A percentile compares a stretch with the other conserved stretches of the same genome.
Evolutionary conservation across 2,329 filamentous ascomycete species (phyloP).

Genomic region (Aspergillus udagawae): DNA sequence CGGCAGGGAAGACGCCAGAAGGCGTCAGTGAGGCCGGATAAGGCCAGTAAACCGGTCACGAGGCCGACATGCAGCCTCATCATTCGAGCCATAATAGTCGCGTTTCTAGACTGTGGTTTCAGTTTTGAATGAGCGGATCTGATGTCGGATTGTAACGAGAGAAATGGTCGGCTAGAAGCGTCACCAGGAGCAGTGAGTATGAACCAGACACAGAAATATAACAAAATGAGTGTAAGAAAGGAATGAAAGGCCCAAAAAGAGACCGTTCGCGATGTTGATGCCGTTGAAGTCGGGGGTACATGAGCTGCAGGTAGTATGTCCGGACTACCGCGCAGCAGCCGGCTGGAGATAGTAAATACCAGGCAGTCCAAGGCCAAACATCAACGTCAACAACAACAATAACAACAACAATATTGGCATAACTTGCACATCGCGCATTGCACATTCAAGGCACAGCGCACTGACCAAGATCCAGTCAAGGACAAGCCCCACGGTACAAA

Average conservation of each 20-base stretch:
- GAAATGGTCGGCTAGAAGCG: slow-evolving; percentile 12
- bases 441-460: neutral
- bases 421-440: neutral
- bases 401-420: neutral
- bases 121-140: slow-evolving; percentile 12
- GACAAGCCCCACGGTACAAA: neutral
- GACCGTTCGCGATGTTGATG: neutral
- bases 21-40: slow-evolving; percentile 48
- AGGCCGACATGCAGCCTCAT: slow-evolving; percentile 17
- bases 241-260: neutral
- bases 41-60: slow-evolving; percentile 26
- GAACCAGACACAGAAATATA: neutral
- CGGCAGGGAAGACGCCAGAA: slow-evolving; percentile 92
- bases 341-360: neutral
- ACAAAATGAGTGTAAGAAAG: neutral
- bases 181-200: slow-evolving; percentile 12
- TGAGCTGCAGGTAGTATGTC: neutral
- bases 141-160: slow-evolving; percentile 6
- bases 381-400: neutral
- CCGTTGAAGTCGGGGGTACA: neutral
- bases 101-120: slow-evolving; percentile 5
- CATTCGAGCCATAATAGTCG: slow-evolving; percentile 8
- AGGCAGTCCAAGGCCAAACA: neutral
- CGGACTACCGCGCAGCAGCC: neutral
- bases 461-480: neutral